Base-by-base conservation (phyloP, 1,284 basidiomycete species). In the Sporisorium iseilematis-ciliati region DNA sequence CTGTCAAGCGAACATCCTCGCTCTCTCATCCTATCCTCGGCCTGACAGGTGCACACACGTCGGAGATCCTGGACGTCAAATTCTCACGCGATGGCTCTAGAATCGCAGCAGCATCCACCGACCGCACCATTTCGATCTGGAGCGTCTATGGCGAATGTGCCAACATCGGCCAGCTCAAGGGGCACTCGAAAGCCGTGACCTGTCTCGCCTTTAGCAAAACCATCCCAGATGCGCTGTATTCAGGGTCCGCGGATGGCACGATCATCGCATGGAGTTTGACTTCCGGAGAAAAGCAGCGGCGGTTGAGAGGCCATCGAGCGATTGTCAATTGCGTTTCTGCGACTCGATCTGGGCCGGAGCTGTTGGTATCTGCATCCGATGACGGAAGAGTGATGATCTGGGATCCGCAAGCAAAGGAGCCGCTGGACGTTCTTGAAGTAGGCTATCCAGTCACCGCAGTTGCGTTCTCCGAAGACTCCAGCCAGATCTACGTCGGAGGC, bases 401-500 rank as follows among this genome's bases (percentile, higher is more conserved):
- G 84, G 78, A 79, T 54, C 71, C 77, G 4, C 69, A 80, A 40
- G 63, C 63, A 4, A 72, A 75, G 31, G 62, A 80, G 38, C 76
- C 81, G 3, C 45, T 83, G 16, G 84, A 84, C 50, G 45, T 65
- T 10, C 41, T 85, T 41, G 74, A 82, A 6, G 71, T 84, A 2
- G 81, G 81, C 25, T 85, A 85, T 68, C 84, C 84, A 2, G 72
- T 85, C 11, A 85, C 84, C 1, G 81, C 83, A 3, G 73, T 85
- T 2, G 81, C 67, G 5, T 85, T 84, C 49, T 78, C 79, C 18
- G 79, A 79, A 18, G 84, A 85, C 52, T 80, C 79, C 2, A 76
- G 76, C 43, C 81, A 84, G 65, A 54, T 85, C 43, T 85, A 76
- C 56, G 77, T 85, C 10, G 84, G 79, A 3, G 82, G 84, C 25